Base-by-base conservation (phyloP, 139 green algal genomes). In the Trebouxia sp. region DNA sequence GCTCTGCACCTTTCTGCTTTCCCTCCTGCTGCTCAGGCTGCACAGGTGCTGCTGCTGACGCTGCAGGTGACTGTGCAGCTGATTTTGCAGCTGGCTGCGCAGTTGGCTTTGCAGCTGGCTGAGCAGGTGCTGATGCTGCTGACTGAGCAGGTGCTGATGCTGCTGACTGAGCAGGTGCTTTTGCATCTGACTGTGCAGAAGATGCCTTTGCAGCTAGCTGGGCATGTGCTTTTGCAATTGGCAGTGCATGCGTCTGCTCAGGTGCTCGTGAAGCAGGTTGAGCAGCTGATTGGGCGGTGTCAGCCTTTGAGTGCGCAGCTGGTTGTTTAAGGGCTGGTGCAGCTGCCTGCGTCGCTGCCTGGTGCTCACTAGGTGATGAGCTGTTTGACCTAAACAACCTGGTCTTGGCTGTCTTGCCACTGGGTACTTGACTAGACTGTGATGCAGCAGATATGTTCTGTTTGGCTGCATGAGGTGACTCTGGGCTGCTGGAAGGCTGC, bases 401-500 rank as follows among this genome's bases (percentile, higher is more conserved):
- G 35, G 62, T 35, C 37, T 22, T 72, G 35, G 20, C 62, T 45
- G 62, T 45, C 20, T 72, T 72, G 62, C 32, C 37, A 45, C 7
- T 35, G 6, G 32, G 62, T 22, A 72, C 15, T 35, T 72, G 12
- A 8, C 14, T 42, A 15, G 62, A 43, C 11, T 12, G 12, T 3
- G 6, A 30, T 43, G 1, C 37, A 35, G 11, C 35, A 30, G 35
- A 45, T 1, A 22, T 35, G 42, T 32, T 8, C 32, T 43, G 62
- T 30, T 43, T 15, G n/a, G n/a, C n/a, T 42, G 9, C 9, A 3
- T 11, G 32, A 24, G 62, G 62, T 2, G 62, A 72, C 14, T 72
- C 62, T 72, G 62, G 62, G 35, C 62, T 72, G 62, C 62, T 72
- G 15, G 62, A 72, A n/a, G 32, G 15, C 35, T 72, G 62, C 6